These are phyloP conservation scores for Suillus clintonianus DNA, from an alignment of 768 basidiomycete species.

Conservation along the genomic window DNA sequence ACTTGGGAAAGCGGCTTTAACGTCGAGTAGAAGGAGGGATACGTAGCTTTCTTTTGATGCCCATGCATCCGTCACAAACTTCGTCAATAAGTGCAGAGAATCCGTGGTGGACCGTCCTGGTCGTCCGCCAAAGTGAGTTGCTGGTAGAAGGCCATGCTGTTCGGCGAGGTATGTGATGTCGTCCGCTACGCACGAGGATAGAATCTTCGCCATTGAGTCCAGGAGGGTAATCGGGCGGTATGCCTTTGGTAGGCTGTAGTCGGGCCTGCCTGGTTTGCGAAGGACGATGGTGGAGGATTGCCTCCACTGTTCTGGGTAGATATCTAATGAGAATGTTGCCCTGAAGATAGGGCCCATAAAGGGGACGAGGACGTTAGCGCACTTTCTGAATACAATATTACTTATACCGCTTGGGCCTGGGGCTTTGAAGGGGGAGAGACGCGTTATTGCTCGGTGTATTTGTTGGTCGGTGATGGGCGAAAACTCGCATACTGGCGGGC, in stretches of 20 bases:
- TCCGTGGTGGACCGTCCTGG: too few species aligned
- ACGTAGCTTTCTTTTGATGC: too few species aligned
- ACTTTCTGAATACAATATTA: constrained; percentile 34
- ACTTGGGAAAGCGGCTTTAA: too few species aligned
- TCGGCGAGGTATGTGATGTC: too few species aligned
- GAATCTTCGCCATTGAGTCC: too few species aligned
- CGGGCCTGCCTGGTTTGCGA: constrained; percentile 33
- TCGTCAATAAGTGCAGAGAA: too few species aligned
- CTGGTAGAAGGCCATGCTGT: too few species aligned
- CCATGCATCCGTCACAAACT: too few species aligned
- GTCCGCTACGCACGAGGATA: too few species aligned
- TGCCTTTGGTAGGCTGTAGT: constrained; percentile 34
- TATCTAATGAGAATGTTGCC: constrained; percentile 26
- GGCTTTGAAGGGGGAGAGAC: constrained; percentile 38
- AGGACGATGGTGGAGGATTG: constrained; percentile 31
- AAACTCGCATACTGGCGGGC: too few species aligned
- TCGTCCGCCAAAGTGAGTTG: too few species aligned
- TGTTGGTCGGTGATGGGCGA: constrained; percentile 24
- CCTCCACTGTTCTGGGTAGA: constrained; percentile 32
- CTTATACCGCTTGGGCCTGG: constrained; percentile 28
- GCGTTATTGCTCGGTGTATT: constrained; percentile 22
- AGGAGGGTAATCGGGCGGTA: constrained; percentile 39
- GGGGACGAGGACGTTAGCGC: constrained; percentile 22
- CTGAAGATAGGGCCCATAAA: constrained; percentile 29
- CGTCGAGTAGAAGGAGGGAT: too few species aligned